A percentile compares a stretch with the other conserved stretches of the same genome.
phyloP scores from a whole-genome alignment of 495 filamentous ascomycete genomes.

The Aspergillus conjunctus region DNA sequence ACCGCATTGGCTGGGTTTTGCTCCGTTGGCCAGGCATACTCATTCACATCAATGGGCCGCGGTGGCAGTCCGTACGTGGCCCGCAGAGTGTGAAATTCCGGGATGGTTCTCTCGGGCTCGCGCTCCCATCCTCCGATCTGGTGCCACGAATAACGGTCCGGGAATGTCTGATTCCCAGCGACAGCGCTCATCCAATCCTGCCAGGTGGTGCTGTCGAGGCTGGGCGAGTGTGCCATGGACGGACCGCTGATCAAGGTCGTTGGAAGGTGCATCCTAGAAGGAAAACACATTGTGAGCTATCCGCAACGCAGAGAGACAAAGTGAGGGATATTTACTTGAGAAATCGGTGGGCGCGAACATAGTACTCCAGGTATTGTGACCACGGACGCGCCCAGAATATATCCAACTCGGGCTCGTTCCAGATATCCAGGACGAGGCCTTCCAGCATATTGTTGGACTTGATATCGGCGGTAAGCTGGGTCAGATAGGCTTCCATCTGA shows the following conservation, averaged over 20 bases:
- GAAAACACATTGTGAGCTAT: too few species aligned
- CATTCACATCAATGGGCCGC: not conserved
- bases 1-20: not conserved
- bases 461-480: not conserved
- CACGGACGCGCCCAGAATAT: constrained; percentile 46
- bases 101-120: not conserved
- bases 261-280: too few species aligned
- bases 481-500: not conserved
- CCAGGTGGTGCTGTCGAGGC: too few species aligned
- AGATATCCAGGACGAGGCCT: constrained; percentile 41
- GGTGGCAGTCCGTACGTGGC: not conserved
- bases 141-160: not conserved
- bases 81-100: not conserved
- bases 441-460: constrained; percentile 28
- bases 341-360: too few species aligned
- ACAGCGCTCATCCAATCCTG: too few species aligned
- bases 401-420: constrained; percentile 46
- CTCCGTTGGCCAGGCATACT: not conserved
- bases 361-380: too few species aligned
- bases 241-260: too few species aligned
- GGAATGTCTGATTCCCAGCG: not conserved
- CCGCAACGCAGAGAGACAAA: too few species aligned
- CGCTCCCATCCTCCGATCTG: not conserved
- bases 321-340: too few species aligned
- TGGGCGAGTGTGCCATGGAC: too few species aligned